A percentile compares a stretch with the other conserved stretches of the same genome.
Evolutionary conservation across 2,329 filamentous ascomycete species (phyloP).

Genomic region (Teratosphaeria nubilosa): DNA sequence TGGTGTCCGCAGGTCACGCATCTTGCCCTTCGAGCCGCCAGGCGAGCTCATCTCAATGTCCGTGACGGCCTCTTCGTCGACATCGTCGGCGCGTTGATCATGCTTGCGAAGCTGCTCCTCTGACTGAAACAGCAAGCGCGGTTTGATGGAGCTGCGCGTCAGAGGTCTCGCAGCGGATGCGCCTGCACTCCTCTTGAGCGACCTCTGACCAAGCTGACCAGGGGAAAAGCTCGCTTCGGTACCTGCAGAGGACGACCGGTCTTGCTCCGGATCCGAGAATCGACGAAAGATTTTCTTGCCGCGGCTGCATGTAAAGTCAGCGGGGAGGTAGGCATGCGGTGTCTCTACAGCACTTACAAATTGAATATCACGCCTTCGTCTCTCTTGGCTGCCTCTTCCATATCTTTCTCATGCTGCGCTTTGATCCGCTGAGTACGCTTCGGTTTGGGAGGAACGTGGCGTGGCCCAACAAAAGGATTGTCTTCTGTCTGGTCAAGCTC

Average conservation of each 20-base stretch:
- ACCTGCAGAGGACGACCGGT: constrained; percentile 16
- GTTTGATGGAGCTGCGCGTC: constrained; percentile 61
- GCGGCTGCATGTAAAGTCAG: constrained; percentile 45
- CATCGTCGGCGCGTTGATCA: constrained; percentile 39
- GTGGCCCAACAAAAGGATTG: constrained; percentile 59
- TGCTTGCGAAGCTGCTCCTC: constrained; percentile 36
- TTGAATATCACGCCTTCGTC: constrained; percentile 65
- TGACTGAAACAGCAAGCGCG: constrained; percentile 58
- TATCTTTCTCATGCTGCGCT: constrained; percentile 44
- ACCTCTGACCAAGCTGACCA: constrained; percentile 12
- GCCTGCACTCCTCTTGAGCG: constrained; percentile 29
- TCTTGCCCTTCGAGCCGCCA: neutral
- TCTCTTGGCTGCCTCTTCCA: constrained; percentile 48
- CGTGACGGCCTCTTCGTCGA: constrained; percentile 48
- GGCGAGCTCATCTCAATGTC: constrained; percentile 35
- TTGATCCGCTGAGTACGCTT: constrained; percentile 31
- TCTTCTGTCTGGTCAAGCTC: constrained; percentile 53
- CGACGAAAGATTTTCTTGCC: constrained; percentile 70
- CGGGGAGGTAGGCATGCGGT: neutral
- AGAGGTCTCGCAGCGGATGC: constrained; percentile 38
- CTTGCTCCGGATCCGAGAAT: constrained; percentile 38
- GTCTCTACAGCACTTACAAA: constrained; percentile 52
- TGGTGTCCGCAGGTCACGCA: constrained; percentile 28
- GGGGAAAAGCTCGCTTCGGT: constrained; percentile 24
- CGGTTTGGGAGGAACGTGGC: constrained; percentile 5